These are phyloP conservation scores for Clavispora asparagi DNA, from an alignment of 805 yeast species.

Conservation along the genomic window DNA sequence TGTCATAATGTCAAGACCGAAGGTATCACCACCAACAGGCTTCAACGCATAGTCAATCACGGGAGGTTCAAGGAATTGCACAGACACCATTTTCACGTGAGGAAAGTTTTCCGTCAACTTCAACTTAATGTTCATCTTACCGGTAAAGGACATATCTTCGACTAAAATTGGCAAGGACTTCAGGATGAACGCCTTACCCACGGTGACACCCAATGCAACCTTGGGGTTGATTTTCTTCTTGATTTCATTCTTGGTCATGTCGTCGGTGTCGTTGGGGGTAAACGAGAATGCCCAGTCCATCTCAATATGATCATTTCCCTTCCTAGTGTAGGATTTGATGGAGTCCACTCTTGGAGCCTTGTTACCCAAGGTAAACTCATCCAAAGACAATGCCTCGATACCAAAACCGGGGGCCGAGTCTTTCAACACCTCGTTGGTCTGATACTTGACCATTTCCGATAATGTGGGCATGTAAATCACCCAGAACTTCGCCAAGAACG, in stretches of 20 bases:
- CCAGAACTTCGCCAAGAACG: conserved; percentile 78
- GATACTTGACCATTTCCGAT: conserved; percentile 65
- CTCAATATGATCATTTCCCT: conserved; percentile 62
- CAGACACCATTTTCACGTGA: conserved; percentile 67
- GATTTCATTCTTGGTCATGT: conserved; percentile 74
- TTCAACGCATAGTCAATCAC: conserved; percentile 72
- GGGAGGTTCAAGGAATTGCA: conserved; percentile 74
- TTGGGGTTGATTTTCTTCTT: conserved; percentile 71
- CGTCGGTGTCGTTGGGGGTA: conserved; percentile 77
- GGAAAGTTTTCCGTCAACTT: conserved; percentile 65
- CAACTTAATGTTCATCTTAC: conserved; percentile 60
- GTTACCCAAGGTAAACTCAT: conserved; percentile 75
- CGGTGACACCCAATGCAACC: conserved; percentile 72
- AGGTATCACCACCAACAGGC: conserved; percentile 87
- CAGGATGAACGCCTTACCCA: conserved; percentile 77
- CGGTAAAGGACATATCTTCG: conserved; percentile 74
- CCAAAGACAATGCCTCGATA: conserved; percentile 66
- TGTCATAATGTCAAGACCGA: conserved; percentile 81
- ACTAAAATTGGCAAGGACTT: conserved; percentile 74
- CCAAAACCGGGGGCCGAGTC: conserved; percentile 81
- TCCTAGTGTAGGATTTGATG: conserved; percentile 66
- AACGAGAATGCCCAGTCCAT: conserved; percentile 84
- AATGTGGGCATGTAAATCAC: conserved; percentile 83
- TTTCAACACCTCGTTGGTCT: conserved; percentile 62
- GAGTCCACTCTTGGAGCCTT: conserved; percentile 74